A percentile compares a stretch with the other conserved stretches of the same genome.
Evolutionary conservation across 176 grass and related monocot species (phyloP).

Genomic region (Zea luxurians): DNA sequence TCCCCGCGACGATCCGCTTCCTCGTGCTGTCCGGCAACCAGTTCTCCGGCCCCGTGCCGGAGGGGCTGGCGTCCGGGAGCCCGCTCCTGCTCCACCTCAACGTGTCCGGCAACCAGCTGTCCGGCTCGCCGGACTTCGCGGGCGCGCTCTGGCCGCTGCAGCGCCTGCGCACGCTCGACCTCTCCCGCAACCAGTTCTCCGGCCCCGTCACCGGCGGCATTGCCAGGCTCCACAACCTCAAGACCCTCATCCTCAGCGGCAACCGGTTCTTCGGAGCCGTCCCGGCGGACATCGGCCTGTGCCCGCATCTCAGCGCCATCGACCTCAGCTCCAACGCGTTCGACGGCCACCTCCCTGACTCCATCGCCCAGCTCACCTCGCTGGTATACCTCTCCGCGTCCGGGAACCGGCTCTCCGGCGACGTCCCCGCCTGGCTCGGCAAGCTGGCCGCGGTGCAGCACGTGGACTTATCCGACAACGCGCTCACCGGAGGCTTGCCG

Average conservation of each 20-base stretch:
- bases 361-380: conserved; percentile 59
- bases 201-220: conserved; percentile 52
- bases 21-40: conserved; percentile 63
- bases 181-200: conserved; percentile 62
- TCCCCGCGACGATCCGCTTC: conserved; percentile 67
- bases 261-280: conserved; percentile 70
- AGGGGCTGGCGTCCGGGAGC: conserved; percentile 38
- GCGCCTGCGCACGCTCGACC: conserved; percentile 64
- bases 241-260: conserved; percentile 48
- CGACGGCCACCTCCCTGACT: conserved; percentile 54
- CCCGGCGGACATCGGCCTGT: conserved; percentile 56
- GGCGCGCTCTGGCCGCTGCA: conserved; percentile 51
- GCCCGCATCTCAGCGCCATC: conserved; percentile 57
- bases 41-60: conserved; percentile 64
- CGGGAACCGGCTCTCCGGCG: conserved; percentile 59
- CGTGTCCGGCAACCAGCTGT: conserved; percentile 70
- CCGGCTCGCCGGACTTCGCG: conserved; percentile 57
- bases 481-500: conserved; percentile 59
- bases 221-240: conserved; percentile 67
- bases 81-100: conserved; percentile 75
- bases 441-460: conserved; percentile 52
- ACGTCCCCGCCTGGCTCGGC: conserved; percentile 66
- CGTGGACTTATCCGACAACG: conserved; percentile 73
- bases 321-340: conserved; percentile 77
- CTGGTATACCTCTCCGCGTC: conserved; percentile 57